These are phyloP conservation scores for Candida sp. DNA, from an alignment of 1,139 yeast species.

Conservation along the genomic window DNA sequence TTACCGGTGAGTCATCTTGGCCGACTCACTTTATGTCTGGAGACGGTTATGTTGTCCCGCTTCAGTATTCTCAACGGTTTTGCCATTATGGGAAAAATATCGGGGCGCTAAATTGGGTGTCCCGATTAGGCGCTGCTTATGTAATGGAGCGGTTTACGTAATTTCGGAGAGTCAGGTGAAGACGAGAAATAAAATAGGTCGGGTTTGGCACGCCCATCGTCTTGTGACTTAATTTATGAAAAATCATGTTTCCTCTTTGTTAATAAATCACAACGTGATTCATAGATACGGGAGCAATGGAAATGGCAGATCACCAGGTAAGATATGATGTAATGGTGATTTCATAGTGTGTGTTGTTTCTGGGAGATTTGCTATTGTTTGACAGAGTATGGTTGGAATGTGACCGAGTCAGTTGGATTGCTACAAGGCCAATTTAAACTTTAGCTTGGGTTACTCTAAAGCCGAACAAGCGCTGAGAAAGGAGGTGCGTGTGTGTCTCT, in stretches of 20 bases:
- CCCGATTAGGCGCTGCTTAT: no score
- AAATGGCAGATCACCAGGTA: background rate
- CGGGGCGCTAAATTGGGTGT: no score
- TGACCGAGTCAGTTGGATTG: no score
- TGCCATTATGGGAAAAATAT: no score
- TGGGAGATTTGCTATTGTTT: background rate
- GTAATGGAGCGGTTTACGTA: no score
- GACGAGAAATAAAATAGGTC: no score
- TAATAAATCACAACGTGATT: background rate
- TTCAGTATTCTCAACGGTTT: no score
- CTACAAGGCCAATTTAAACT: no score
- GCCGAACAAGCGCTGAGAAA: background rate
- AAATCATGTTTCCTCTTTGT: background rate
- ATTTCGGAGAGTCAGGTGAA: no score
- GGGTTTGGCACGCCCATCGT: background rate
- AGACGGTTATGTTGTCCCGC: no score
- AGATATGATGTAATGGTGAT: background rate
- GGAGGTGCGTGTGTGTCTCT: background rate
- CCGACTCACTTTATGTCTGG: no score
- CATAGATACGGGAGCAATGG: background rate
- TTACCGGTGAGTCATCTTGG: no score
- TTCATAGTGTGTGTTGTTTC: background rate
- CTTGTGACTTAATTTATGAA: background rate
- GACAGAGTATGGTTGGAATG: background rate
- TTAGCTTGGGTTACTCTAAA: background rate